Evolutionary conservation across 306 rosid species (phyloP).

Genomic region (Spatholobus suberectus): DNA sequence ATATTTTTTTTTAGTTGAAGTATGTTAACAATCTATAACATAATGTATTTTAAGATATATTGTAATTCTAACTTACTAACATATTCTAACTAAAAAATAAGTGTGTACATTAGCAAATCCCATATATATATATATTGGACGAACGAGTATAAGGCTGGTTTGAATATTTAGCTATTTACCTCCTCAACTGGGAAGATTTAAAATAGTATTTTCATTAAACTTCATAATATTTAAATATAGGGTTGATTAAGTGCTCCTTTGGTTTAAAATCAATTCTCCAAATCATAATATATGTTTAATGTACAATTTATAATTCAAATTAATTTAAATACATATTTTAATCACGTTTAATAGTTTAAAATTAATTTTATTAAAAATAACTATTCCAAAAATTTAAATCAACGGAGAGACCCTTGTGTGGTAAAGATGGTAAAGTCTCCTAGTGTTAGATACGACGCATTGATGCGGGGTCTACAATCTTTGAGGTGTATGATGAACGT

Average conservation of each 20-base stretch:
- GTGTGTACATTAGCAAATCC: no score
- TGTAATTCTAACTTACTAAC: no score
- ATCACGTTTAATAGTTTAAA: no score
- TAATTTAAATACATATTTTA: no score
- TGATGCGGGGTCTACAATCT: background rate
- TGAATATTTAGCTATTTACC: background rate
- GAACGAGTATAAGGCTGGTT: background rate
- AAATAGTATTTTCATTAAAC: background rate
- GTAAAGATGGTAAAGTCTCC: background rate
- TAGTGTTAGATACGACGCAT: background rate
- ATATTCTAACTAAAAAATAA: no score
- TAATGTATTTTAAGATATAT: no score
- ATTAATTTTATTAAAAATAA: no score
- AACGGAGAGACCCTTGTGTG: background rate
- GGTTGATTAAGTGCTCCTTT: background rate
- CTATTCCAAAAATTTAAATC: background rate
- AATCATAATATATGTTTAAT: background rate
- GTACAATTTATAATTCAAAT: no score
- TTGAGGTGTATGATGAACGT: background rate
- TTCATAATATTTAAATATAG: background rate
- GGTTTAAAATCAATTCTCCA: background rate
- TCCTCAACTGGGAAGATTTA: background rate
- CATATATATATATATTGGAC: no score
- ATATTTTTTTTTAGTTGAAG: no score
- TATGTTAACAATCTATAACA: no score